Evolutionary conservation across 176 grass and related monocot genomes (phyloP).

Genomic region (Otatea glauca): DNA sequence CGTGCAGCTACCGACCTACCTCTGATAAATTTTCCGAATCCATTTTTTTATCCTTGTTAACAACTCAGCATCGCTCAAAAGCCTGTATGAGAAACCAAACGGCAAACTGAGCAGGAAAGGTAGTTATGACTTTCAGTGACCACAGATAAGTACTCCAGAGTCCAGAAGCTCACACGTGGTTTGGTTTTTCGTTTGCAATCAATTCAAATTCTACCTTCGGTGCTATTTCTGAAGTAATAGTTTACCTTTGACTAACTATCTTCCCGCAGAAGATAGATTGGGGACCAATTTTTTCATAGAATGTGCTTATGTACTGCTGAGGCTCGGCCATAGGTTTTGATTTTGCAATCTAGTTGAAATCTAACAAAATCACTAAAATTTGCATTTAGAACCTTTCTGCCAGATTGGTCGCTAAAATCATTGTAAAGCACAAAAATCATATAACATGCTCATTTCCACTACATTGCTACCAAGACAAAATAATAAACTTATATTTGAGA

Average conservation of each 20-base stretch:
- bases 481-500: background rate
- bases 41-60: too few species aligned
- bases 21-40: too few species aligned
- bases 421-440: slow-evolving; percentile 21
- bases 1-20: too few species aligned
- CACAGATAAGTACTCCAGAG: background rate
- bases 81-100: background rate
- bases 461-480: slow-evolving; percentile 22
- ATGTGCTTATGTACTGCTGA: background rate
- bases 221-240: background rate
- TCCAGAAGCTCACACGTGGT: background rate
- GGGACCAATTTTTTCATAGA: background rate
- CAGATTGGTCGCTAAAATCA: background rate
- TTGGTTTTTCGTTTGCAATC: slow-evolving; percentile 4
- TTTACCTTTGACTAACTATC: background rate
- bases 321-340: background rate
- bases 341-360: slow-evolving; percentile 27
- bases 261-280: background rate
- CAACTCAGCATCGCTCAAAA: background rate
- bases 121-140: background rate
- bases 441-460: background rate
- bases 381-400: background rate
- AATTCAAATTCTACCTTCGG: background rate
- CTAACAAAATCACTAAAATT: background rate
- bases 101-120: slow-evolving; percentile 12